Percentiles rank a stretch among this genome's conserved stretches.
These are phyloP conservation scores for Sedum album DNA, from an alignment of 164 flowering plant species.

Conservation along the genomic window DNA sequence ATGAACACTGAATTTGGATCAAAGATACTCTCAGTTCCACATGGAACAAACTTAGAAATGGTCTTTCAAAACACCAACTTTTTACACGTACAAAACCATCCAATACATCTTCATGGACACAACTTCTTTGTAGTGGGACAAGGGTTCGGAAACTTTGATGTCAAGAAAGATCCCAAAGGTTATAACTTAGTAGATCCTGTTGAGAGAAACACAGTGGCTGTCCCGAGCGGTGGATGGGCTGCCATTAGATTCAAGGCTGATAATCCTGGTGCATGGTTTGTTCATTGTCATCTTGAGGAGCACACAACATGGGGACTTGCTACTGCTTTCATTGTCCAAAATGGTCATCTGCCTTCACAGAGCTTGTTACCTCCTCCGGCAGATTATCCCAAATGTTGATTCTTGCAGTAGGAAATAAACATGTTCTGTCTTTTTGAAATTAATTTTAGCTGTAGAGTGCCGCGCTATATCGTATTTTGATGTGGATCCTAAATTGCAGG, in stretches of 20 bases:
- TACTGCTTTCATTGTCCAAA: slow-evolving; percentile 8
- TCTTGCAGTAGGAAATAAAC: too few relatives aligned
- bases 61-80: slow-evolving; percentile 9
- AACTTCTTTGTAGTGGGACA: slow-evolving; percentile 9
- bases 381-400: slow-evolving; percentile 6
- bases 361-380: slow-evolving; percentile 5
- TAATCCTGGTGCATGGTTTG: slow-evolving; percentile 10
- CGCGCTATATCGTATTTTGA: too few relatives aligned
- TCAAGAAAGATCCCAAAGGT: not conserved
- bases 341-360: slow-evolving; percentile 10
- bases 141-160: slow-evolving; percentile 10
- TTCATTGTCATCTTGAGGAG: slow-evolving; percentile 12
- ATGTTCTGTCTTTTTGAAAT: too few relatives aligned
- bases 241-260: slow-evolving; percentile 9
- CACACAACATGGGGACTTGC: slow-evolving; percentile 10
- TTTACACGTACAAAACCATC: slow-evolving; percentile 8
- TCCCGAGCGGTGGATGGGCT: slow-evolving; percentile 9
- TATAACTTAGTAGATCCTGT: slow-evolving; percentile 6
- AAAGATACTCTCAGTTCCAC: slow-evolving; percentile 2
- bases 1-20: slow-evolving; percentile 9
- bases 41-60: slow-evolving; percentile 7
- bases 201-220: slow-evolving; percentile 11
- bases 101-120: slow-evolving; percentile 8
- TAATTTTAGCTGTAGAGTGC: too few relatives aligned
- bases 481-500: too few relatives aligned